Evolutionary conservation across 2,329 filamentous ascomycete species (phyloP), one percentile per base, ranked within the genome.

Genomic region (Epicoccum sorghinum): DNA sequence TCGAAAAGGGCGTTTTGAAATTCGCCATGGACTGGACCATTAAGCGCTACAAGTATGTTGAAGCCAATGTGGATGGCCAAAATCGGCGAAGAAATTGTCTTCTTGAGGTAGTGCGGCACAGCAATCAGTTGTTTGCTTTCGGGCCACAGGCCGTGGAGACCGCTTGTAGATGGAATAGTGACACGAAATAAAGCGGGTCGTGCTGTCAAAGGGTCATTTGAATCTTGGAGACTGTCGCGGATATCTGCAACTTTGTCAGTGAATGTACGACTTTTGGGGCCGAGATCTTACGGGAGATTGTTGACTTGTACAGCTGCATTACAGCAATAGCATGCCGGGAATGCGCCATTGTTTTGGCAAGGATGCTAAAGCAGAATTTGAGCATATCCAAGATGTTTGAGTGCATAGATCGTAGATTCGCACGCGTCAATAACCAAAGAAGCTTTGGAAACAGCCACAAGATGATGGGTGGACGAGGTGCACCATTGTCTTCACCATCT

Each of bases 361-460:
- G 59, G 66, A 72, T 63, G 36, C 55, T 57, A 39, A 79, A 51
- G 65, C 74, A 73, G 3, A 69, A 68, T 23, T 59, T 56, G n/a
- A 81, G 64, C 36, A 80, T 58, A 13, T 66, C 59, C 12, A 61
- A 57, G 6, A 73, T 58, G 53, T 73, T 71, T 23, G 76, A 64
- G 43, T 77, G 75, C 8, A 84, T 64, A 18, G 62, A 57, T 24
- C 75, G 67, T 52, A 78, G 75, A 32, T 75, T 74, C 52, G 75
- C 73, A 45, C 72, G 70, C 38, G 75, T 74, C 40, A 80, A 71
- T 35, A 86, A 62, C 30, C 77, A 74, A 44, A 86, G 68, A 29
- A 86, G 66, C 46, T 79, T 81, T 13, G 83, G 77, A 35, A 83
- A 70, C 29, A 87, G 71, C 79, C 81, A 83, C 23, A 83, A 70